Base-by-base conservation (phyloP, 331 rosid genomes). In the Dryas integrifolia region DNA sequence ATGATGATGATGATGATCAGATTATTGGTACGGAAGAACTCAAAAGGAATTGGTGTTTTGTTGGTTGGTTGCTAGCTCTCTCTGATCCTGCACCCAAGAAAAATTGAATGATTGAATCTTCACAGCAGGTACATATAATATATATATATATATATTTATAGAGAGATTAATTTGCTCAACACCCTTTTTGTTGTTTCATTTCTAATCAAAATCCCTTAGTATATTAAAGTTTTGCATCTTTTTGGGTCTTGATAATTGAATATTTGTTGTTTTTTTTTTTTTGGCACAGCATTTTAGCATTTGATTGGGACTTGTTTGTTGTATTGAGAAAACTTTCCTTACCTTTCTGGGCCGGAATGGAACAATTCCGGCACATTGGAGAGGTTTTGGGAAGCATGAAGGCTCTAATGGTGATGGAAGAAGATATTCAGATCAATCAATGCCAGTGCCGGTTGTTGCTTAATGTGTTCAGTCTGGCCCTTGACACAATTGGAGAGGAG, bases 361-460 rank as follows among this genome's bases (percentile, higher is more conserved):
- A 95, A 74, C 96, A 92, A 64, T 90, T 90, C 94, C 98, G 99
- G 90, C 98, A 80, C n/a, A 84, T 95, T 5, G 99, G 99, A 39
- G 99, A 95, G 92, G 92, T 88, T 55, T 70, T 92, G 48, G 99
- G 99, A 46, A 90, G 99, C 65, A 24, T 95, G 70, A 95, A 89
- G 79, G 98, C 98, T 49, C 82, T 95, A 0, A 90, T 92, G 97
- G 90, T 90, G 44, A 61, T 95, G 48, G 88, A 86, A 13, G 98
- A 95, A 0, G 97, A 90, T 41, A 90, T 86, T 72, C 93, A 82
- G 85, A 84, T 95, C 73, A 90, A 92, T 60, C 89, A 75, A 40
- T 80, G 85, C 0, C 98, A 92, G 63, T 95, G 98, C 58, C 55
- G 75, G 72, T 82, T 95, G 76, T 83, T 95, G 50, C 77, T 80